Conservation (phyloP, 192 early-diverging fungal species). For the Umbelopsis isabellina region DNA sequence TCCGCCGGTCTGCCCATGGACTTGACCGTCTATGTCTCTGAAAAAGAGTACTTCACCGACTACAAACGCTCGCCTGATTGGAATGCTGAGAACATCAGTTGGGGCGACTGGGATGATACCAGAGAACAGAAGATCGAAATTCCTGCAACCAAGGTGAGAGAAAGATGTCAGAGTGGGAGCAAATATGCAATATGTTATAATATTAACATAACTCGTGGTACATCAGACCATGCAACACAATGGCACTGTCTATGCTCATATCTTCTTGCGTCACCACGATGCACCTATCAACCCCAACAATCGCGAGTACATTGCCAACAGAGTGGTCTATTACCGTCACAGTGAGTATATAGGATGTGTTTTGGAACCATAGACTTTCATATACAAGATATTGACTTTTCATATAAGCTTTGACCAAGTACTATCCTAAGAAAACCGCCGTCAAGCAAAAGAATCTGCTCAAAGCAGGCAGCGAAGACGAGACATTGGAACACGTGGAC, state of each 20-base stretch:
- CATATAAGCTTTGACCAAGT: conserved; percentile 52
- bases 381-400: conserved; percentile 2
- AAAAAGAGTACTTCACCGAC: conserved; percentile 47
- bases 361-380: neutral
- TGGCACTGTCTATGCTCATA: conserved; percentile 62
- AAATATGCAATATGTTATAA: neutral
- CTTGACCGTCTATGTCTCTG: conserved; percentile 52
- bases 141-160: conserved; percentile 45
- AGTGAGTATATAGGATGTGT: conserved; percentile 36
- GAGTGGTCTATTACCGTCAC: conserved; percentile 53
- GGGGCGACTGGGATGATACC: conserved; percentile 48
- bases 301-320: conserved; percentile 41
- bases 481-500: conserved; percentile 25
- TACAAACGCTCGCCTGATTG: conserved; percentile 46
- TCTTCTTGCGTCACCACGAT: conserved; percentile 54
- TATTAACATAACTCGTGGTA: neutral
- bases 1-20: conserved; percentile 34
- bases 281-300: conserved; percentile 46
- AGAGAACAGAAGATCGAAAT: conserved; percentile 48
- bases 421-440: conserved; percentile 46
- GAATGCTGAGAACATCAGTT: conserved; percentile 41
- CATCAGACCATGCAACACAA: conserved; percentile 55
- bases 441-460: conserved; percentile 61
- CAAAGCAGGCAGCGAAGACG: conserved; percentile 32
- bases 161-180: neutral